These are phyloP conservation scores for Auricularia heimuer DNA, from an alignment of 768 basidiomycete genomes.

Conservation along the genomic window DNA sequence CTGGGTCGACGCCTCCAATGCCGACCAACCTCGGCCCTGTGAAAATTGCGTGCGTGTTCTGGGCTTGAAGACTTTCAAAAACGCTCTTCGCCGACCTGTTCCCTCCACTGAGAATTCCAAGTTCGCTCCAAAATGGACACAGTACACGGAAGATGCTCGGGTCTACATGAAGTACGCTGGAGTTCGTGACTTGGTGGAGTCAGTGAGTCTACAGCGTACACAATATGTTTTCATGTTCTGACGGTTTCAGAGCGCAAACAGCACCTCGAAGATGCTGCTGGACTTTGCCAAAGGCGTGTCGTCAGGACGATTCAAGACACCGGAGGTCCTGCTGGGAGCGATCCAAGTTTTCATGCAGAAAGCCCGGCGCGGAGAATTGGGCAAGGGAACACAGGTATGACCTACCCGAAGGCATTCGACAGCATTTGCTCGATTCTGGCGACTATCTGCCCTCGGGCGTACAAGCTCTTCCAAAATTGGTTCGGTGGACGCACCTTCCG, in stretches of 20 bases:
- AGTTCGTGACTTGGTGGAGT: slow-evolving; percentile 13
- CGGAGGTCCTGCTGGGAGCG: slow-evolving; percentile 12
- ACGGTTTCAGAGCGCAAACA: background rate
- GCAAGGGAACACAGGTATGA: slow-evolving; percentile 12
- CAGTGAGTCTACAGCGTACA: slow-evolving; percentile 3
- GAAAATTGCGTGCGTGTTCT: background rate
- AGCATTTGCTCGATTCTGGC: slow-evolving; percentile 14
- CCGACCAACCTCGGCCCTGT: background rate
- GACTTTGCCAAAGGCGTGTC: slow-evolving; percentile 15
- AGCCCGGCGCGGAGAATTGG: slow-evolving; percentile 5
- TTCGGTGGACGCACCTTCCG: slow-evolving; percentile 4
- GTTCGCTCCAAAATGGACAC: slow-evolving; percentile 10
- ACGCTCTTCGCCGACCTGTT: slow-evolving; percentile 6
- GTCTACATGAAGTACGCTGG: slow-evolving; percentile 11
- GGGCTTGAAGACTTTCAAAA: slow-evolving; percentile 10
- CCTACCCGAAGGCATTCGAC: slow-evolving; percentile 9
- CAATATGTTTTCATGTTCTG: background rate
- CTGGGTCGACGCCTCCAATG: background rate
- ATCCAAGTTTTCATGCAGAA: slow-evolving; percentile 12
- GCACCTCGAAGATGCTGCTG: background rate
- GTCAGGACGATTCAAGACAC: slow-evolving; percentile 11
- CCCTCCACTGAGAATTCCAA: slow-evolving; percentile 11
- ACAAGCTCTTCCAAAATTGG: slow-evolving; percentile 11
- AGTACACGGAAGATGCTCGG: slow-evolving; percentile 5
- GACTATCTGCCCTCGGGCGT: slow-evolving; percentile 9